These are phyloP conservation scores for Cyclotella atomus DNA, from an alignment of 108 stramenopile genomes.

Conservation along the genomic window DNA sequence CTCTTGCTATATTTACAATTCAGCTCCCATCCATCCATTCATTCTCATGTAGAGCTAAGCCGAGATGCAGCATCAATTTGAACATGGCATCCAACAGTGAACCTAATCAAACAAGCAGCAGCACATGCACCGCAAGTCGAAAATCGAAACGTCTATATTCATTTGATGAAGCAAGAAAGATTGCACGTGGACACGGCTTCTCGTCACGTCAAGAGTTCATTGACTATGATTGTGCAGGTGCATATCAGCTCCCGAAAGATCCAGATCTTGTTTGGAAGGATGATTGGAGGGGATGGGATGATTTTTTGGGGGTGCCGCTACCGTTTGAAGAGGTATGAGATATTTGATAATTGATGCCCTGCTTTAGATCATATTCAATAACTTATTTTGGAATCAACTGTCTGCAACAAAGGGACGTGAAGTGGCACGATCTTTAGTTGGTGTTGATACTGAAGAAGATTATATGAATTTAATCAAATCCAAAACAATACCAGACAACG, in stretches of 20 bases:
- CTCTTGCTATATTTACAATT: too few species aligned
- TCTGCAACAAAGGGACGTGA: constrained; percentile 33
- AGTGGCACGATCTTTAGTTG: constrained; percentile 43
- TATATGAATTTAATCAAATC: constrained; percentile 51
- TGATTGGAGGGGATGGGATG: constrained; percentile 77
- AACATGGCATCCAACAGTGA: not conserved
- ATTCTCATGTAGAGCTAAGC: not conserved
- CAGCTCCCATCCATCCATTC: not conserved
- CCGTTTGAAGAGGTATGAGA: constrained; percentile 24
- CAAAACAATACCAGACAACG: constrained; percentile 54
- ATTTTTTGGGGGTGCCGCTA: constrained; percentile 63
- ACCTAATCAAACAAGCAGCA: not conserved
- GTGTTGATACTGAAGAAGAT: constrained; percentile 47
- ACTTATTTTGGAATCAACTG: too few species aligned
- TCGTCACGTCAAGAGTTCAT: constrained; percentile 61
- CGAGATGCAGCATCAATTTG: too few species aligned
- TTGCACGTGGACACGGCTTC: constrained; percentile 73
- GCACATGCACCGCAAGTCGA: not conserved
- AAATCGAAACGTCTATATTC: constrained; percentile 49
- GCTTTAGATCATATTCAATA: too few species aligned
- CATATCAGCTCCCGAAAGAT: constrained; percentile 79
- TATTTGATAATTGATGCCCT: not conserved
- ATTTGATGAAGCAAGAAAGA: constrained; percentile 68
- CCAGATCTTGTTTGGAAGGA: constrained; percentile 67
- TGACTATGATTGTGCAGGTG: constrained; percentile 71